A percentile compares a stretch with the other conserved stretches of the same genome.
These are phyloP conservation scores for Aethionema arabicum DNA, from an alignment of 345 rosid species.

Conservation along the genomic window DNA sequence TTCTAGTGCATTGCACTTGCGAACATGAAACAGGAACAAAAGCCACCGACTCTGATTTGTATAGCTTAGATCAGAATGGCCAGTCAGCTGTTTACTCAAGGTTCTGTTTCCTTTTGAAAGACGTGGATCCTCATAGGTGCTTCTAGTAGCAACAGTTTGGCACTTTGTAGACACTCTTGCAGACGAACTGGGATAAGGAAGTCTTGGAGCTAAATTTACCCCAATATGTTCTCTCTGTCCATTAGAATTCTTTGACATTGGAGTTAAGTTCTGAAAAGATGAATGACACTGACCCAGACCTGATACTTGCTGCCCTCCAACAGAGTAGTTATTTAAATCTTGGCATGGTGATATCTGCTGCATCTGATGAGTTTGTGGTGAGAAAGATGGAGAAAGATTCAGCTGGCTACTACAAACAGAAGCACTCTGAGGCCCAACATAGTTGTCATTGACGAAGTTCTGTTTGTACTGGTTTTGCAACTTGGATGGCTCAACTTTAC, in stretches of 20 bases:
- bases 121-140: slow-evolving; percentile 44
- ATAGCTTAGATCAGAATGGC: slow-evolving; percentile 56
- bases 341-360: slow-evolving; percentile 60
- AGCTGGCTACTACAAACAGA: slow-evolving; percentile 45
- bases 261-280: slow-evolving; percentile 54
- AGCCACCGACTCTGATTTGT: slow-evolving; percentile 81
- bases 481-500: slow-evolving; percentile 52
- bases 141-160: slow-evolving; percentile 42
- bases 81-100: slow-evolving; percentile 37
- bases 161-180: slow-evolving; percentile 51
- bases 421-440: slow-evolving; percentile 43
- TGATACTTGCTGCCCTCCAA: slow-evolving; percentile 55
- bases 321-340: slow-evolving; percentile 47
- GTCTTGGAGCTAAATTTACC: slow-evolving; percentile 59
- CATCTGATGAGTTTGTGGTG: slow-evolving; percentile 55
- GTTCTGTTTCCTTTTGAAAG: slow-evolving; percentile 25
- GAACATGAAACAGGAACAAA: slow-evolving; percentile 82
- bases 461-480: slow-evolving; percentile 64
- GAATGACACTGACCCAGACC: slow-evolving; percentile 56
- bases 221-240: slow-evolving; percentile 57
- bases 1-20: slow-evolving; percentile 69
- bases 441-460: slow-evolving; percentile 46
- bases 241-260: slow-evolving; percentile 39
- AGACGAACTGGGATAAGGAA: slow-evolving; percentile 51
- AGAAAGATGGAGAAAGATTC: slow-evolving; percentile 41